Conservation (phyloP, 257 asterid species). For the Jasminum sambac region DNA sequence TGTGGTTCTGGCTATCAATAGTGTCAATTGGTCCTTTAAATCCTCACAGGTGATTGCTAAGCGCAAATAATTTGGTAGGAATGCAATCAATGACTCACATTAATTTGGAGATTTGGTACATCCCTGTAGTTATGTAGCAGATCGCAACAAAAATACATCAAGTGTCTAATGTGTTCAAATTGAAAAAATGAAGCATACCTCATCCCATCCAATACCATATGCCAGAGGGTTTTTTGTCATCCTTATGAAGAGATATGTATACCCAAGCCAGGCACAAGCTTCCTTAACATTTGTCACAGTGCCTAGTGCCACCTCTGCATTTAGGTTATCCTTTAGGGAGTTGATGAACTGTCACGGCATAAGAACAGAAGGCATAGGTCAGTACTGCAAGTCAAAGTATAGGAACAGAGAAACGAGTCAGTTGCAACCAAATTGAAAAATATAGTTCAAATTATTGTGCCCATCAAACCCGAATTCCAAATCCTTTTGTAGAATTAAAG, state of each 20-base stretch:
- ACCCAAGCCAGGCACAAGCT: conserved; percentile 99
- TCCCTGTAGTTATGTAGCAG: neutral
- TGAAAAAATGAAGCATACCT: conserved; percentile 48
- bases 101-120: neutral
- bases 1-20: too few relatives aligned
- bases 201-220: conserved; percentile 99
- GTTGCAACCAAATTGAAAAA: conserved; percentile 4
- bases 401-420: conserved; percentile 12
- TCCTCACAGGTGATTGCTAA: too few relatives aligned
- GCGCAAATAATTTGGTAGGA: neutral
- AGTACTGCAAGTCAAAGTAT: too few relatives aligned
- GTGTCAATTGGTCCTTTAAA: too few relatives aligned
- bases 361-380: conserved; percentile 10
- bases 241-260: conserved; percentile 93
- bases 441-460: conserved; percentile 12
- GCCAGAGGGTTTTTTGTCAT: conserved; percentile 98
- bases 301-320: conserved; percentile 99
- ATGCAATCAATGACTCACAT: conserved; percentile 2
- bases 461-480: conserved; percentile 8
- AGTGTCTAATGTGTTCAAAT: conserved; percentile 8
- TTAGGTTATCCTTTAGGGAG: conserved; percentile 90
- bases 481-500: conserved; percentile 10
- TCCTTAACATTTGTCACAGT: conserved; percentile 98
- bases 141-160: conserved; percentile 15
- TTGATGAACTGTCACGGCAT: conserved; percentile 65